Evolutionary conservation across 2,329 filamentous ascomycete genomes (phyloP), one percentile per base, ranked within the genome.

Genomic region (Aspergillus sp.): DNA sequence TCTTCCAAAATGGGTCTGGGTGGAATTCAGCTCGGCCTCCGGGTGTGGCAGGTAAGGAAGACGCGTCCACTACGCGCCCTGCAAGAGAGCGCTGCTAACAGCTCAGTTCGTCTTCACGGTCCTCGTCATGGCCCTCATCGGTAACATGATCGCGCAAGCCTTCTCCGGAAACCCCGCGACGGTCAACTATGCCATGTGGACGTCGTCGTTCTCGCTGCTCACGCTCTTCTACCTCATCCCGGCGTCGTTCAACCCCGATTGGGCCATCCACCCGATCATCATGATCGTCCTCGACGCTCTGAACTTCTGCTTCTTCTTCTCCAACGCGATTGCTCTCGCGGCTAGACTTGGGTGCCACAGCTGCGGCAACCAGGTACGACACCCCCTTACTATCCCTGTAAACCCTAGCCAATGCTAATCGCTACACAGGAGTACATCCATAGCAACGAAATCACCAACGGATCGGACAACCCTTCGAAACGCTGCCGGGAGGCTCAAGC

Each of bases 81-180:
- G 15, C 24, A 31, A 35, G 15, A 49, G n/a, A 27, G 15, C 23
- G 21, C 21, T 40, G 41, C 57, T 54, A 47, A 65, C 51, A n/a
- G 27, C 15, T 41, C 43, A 87, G 84, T 83, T 87, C 72, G 50
- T 86, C 67, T 86, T 80, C 75, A 78, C 83, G 35, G 70, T 87
- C 56, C 78, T 88, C 66, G 73, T 87, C 68, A 83, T 87, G 77
- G 79, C 84, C 12, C 77, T 88, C 46, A 70, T 86, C 64, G 86
- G 84, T 64, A 85, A 87, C 77, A 86, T 86, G 77, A 85, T 88
- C 68, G 77, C 79, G 52, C 75, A 79, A 40, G 73, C 80, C 4
- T 75, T 74, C 57, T 66, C 75, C 52, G 82, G 84, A 27, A 83
- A 85, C 65, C 81, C 84, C 2, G 77, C 81, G 21, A 79, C 85